Evolutionary conservation across 345 rosid genomes (phyloP), one percentile per base, ranked within the genome.

Genomic region (Clausena lansium): DNA sequence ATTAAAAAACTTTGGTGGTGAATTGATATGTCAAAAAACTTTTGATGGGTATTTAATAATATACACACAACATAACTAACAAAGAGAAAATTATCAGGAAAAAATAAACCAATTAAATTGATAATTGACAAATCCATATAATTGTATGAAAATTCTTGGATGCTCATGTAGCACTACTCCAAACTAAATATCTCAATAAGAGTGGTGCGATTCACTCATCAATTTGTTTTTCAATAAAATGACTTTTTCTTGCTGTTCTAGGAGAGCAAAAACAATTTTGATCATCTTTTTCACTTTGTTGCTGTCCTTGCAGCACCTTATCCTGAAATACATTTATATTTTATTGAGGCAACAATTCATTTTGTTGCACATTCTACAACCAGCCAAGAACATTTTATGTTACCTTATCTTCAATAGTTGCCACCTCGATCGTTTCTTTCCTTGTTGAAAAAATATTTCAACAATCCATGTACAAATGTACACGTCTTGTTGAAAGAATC

Each of bases 301-400:
- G 17, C 38, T 22, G 77, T 64, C 70, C 50, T 22, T 64, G 76
- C 27, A 27, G 55, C 67, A 9, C 55, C 41, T 60, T 73, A 39
- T 39, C 36, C 11, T 17, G 76, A 73, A 73, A 47, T 63, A 73
- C 14, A 73, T 36, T n/a, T 24, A 39, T 41, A 41, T 10, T 67
- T 67, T n/a, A 67, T 39, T 59, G 57, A 63, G 60, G 77, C 77
- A 47, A 30, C 70, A 32, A 47, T 30, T 63, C 8, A 14, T 30
- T 75, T 17, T 64, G 77, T 47, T 62, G 14, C 41, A 20, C 47
- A 75, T 39, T 60, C 45, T 61, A 57, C 35, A 73, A 73, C 67
- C 65, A 39, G 36, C 66, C 67, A 60, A 59, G 66, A 62, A 59
- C 25, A 41, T 39, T 74, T 62, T 8, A 38, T 73, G 57, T 4